Percentiles rank a stretch among this genome's conserved stretches.
These are phyloP conservation scores for Arctostaphylos glauca DNA, from an alignment of 148 eudicot species.

Conservation along the genomic window DNA sequence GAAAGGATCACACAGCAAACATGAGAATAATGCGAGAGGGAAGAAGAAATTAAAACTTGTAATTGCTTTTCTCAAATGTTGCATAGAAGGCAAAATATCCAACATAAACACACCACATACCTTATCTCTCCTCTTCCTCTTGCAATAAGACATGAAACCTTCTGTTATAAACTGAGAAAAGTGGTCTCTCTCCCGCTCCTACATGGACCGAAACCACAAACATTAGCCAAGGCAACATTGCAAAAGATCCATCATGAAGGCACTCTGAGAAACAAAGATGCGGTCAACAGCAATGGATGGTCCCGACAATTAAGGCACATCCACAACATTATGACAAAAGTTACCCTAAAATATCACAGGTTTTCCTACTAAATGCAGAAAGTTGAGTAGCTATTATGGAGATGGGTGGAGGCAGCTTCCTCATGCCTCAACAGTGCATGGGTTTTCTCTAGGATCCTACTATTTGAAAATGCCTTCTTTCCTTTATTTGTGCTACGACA, in stretches of 20 bases:
- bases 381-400: not conserved
- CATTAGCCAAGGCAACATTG: not conserved
- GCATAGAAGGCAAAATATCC: not conserved
- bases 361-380: not conserved
- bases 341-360: not conserved
- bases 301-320: not conserved
- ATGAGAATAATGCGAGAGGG: not conserved
- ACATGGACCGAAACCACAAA: slow-evolving; percentile 24
- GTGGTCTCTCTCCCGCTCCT: slow-evolving; percentile 98
- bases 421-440: not conserved
- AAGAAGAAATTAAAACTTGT: not conserved
- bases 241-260: not conserved
- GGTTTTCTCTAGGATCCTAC: not conserved
- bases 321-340: not conserved
- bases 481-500: not conserved
- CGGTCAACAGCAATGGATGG: not conserved
- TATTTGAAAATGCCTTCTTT: not conserved
- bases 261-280: not conserved
- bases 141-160: slow-evolving; percentile 94
- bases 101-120: slow-evolving; percentile 29
- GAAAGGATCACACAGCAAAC: not conserved
- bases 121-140: slow-evolving; percentile 95
- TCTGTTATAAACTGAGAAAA: slow-evolving; percentile 94
- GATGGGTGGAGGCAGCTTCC: not conserved
- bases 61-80: not conserved